A percentile compares a stretch with the other conserved stretches of the same genome.
Evolutionary conservation across 768 basidiomycete genomes (phyloP).

Genomic region (Pleurotus citrinopileatus): DNA sequence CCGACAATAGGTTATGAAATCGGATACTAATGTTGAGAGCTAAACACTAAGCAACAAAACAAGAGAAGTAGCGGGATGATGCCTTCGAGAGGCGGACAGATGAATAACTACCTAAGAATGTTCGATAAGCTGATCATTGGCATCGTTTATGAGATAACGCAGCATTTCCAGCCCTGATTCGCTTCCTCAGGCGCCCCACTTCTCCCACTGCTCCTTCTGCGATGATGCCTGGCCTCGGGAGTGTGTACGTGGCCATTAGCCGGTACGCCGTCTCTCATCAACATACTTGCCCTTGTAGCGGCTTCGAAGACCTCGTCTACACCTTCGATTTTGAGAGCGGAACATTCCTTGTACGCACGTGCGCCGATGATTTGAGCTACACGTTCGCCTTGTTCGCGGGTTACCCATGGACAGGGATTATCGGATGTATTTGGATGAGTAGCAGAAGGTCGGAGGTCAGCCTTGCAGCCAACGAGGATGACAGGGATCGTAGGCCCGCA

Average conservation of each 20-base stretch:
- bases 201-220: constrained; percentile 48
- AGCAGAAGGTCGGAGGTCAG: constrained; percentile 75
- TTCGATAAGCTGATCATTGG: background rate
- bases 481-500: constrained; percentile 93
- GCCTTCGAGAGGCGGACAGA: background rate
- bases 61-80: background rate
- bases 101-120: constrained; percentile 5
- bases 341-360: constrained; percentile 92
- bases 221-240: constrained; percentile 42
- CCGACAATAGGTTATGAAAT: background rate
- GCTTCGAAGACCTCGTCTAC: constrained; percentile 98
- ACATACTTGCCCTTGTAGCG: constrained; percentile 94
- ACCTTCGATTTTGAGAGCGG: constrained; percentile 84
- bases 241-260: constrained; percentile 35
- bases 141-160: constrained; percentile 12
- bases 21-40: background rate
- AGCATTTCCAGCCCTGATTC: constrained; percentile 10
- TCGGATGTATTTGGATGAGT: constrained; percentile 43
- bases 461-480: constrained; percentile 94
- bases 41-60: background rate
- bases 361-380: constrained; percentile 86
- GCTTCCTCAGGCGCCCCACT: constrained; percentile 1
- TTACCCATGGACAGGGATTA: constrained; percentile 54
- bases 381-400: constrained; percentile 77
- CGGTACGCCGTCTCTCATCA: constrained; percentile 85